Percentiles rank a stretch among this genome's conserved stretches.
Conservation (phyloP, 371 early-diverging fungal genomes). For the Encephalitozoon hellem region DNA sequence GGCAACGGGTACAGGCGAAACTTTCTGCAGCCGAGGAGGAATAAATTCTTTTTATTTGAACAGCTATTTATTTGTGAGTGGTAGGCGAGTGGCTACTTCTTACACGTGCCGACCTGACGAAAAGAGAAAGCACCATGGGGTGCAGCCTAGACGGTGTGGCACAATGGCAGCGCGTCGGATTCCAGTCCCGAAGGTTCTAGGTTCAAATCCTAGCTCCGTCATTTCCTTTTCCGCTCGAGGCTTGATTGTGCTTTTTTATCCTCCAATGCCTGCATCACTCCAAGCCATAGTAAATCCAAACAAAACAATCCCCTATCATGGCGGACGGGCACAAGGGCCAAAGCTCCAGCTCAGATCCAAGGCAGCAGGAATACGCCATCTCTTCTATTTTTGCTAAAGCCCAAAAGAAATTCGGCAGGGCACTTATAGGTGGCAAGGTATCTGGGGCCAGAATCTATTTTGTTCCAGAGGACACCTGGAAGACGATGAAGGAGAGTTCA, state of each 20-base stretch:
- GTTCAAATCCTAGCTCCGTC: conserved; percentile 55
- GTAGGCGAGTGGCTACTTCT: too few species aligned
- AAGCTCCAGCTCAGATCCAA: not conserved
- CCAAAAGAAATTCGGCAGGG: not conserved
- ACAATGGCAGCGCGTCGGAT: conserved; percentile 59
- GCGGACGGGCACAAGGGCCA: not conserved
- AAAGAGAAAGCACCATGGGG: not conserved
- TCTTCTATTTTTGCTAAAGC: not conserved
- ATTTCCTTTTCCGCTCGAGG: not conserved
- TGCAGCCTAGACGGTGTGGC: conserved; percentile 40
- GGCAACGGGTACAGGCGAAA: conserved; percentile 47
- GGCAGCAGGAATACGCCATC: not conserved
- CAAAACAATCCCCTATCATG: not conserved
- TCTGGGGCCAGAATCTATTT: not conserved
- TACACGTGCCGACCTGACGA: too few species aligned
- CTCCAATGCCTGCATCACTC: not conserved
- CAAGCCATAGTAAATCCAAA: not conserved
- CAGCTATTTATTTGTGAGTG: not conserved
- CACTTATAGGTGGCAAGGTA: not conserved
- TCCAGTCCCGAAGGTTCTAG: conserved; percentile 55
- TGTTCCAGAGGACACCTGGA: not conserved
- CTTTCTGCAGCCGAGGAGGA: conserved; percentile 18
- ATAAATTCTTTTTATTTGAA: conserved; percentile 5
- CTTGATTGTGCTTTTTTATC: not conserved
- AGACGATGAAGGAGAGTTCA: not conserved